A percentile compares a stretch with the other conserved stretches of the same genome.
Conservation (phyloP, 163 green algal species). For the Scenedesmus sp. region DNA sequence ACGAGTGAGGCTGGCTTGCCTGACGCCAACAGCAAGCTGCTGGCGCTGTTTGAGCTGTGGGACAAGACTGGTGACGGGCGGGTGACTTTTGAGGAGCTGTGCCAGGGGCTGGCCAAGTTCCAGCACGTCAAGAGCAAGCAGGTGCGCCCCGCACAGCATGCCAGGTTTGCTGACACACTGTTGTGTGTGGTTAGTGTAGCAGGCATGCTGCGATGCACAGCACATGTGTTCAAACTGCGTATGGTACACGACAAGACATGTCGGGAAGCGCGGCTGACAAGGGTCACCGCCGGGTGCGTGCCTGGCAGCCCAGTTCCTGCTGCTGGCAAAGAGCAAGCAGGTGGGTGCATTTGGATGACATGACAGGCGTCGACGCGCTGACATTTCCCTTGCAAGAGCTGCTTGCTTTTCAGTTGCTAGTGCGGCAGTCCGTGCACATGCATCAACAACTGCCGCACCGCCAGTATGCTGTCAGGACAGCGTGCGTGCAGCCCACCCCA, state of each 20-base stretch:
- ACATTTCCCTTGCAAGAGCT: too few relatives aligned
- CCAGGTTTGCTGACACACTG: too few relatives aligned
- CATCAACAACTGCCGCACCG: neutral
- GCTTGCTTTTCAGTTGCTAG: too few relatives aligned
- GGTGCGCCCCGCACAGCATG: neutral
- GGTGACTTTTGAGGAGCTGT: conserved; percentile 39
- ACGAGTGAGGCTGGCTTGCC: neutral
- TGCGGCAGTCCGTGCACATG: neutral
- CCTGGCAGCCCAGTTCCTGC: neutral
- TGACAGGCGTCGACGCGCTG: too few relatives aligned
- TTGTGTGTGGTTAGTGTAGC: neutral
- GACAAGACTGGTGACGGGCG: conserved; percentile 9
- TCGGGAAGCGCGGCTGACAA: too few relatives aligned
- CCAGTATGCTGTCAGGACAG: neutral
- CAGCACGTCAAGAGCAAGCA: conserved; percentile 19
- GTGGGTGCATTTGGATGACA: too few relatives aligned
- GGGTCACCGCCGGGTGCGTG: too few relatives aligned
- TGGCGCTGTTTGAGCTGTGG: conserved; percentile 36
- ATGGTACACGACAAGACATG: too few relatives aligned
- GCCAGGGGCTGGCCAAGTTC: conserved; percentile 40
- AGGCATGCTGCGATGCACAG: neutral
- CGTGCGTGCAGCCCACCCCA: too few relatives aligned
- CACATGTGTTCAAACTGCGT: too few relatives aligned
- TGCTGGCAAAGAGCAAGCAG: neutral
- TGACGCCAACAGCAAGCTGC: conserved; percentile 24